Evolutionary conservation across 176 grass and related monocot species (phyloP).

Genomic region (Alopecurus myosuroides): DNA sequence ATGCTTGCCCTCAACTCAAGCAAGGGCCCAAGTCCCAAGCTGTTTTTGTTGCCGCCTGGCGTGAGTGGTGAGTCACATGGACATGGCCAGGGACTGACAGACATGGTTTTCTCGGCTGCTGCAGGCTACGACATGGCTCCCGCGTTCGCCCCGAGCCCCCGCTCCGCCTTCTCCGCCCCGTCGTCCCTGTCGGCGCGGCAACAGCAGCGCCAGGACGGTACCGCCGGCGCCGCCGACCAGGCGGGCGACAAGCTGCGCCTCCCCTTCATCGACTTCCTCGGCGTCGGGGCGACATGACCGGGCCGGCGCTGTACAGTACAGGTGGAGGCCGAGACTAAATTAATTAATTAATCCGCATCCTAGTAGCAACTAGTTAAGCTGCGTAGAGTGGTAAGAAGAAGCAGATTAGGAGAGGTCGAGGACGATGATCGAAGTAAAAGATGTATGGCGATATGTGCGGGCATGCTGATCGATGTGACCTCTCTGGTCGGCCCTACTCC

Average conservation of each 20-base stretch:
- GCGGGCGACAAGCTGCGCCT: conserved; percentile 17
- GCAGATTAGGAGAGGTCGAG: not conserved
- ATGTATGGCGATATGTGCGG: not conserved
- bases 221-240: not conserved
- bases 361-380: conserved; percentile 17
- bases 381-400: conserved; percentile 19
- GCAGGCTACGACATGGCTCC: conserved; percentile 41
- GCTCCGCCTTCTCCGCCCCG: conserved; percentile 42
- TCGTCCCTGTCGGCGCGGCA: not conserved
- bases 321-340: conserved; percentile 15
- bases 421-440: not conserved
- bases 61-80: not conserved
- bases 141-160: conserved; percentile 39
- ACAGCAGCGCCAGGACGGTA: not conserved
- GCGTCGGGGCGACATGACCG: conserved; percentile 56
- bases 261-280: conserved; percentile 81
- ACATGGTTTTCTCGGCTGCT: not conserved
- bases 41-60: not conserved
- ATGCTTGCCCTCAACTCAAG: not conserved
- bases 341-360: not conserved
- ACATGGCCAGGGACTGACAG: not conserved
- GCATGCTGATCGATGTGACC: conserved; percentile 11
- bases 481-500: not conserved
- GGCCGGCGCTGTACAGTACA: conserved; percentile 27
- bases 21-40: not conserved